Base-by-base conservation (phyloP, 768 basidiomycete genomes). In the Omphalotus guepiniiformis region DNA sequence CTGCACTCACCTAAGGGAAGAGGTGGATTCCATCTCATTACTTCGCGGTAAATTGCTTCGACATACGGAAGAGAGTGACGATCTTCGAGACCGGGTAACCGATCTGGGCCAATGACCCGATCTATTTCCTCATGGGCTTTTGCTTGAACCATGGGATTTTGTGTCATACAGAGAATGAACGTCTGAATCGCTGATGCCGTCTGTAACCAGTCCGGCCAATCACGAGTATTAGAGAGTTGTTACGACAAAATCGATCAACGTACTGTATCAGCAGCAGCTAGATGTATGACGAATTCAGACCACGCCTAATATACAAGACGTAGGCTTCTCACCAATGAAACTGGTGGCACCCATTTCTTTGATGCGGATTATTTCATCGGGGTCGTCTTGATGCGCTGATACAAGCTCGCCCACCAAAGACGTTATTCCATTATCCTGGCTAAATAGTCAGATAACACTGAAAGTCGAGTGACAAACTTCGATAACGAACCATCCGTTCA, bases 71-170 rank as follows among this genome's bases (percentile, higher is more conserved):
- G 6, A 58, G 56, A 29, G 42, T 47, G 5, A 59, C 38, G 25
- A 22, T 63, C 63, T 15, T 49, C 35, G 36, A 55, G 48, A 2
- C 37, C 43, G 3, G 61, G 57, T n/a, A 65, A 46, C 6, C 61
- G 51, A 19, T 59, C 47, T 6, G 42, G 23, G 8, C 65, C 64
- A 13, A 63, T 44, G 13, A 62, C 56, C 0, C 49, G 45, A 46
- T 67, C 62, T 3, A 67, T 45, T 41, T 67, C 66, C 9, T 38
- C 55, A 21, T 62, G 61, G 6, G 60, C 63, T 29, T 55, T 59
- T 6, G 28, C 39, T 39, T 63, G 61, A 2, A 55, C 55, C 4
- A 63, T 51, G 0, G 65, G 66, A 44, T 56, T 28, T 30, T 18
- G 26, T 21, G 9, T 6, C 26, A 29, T 6, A 43, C 6, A 6